phyloP scores from a whole-genome alignment of 2,329 filamentous ascomycete genomes.

The Cercospora berteroae region DNA sequence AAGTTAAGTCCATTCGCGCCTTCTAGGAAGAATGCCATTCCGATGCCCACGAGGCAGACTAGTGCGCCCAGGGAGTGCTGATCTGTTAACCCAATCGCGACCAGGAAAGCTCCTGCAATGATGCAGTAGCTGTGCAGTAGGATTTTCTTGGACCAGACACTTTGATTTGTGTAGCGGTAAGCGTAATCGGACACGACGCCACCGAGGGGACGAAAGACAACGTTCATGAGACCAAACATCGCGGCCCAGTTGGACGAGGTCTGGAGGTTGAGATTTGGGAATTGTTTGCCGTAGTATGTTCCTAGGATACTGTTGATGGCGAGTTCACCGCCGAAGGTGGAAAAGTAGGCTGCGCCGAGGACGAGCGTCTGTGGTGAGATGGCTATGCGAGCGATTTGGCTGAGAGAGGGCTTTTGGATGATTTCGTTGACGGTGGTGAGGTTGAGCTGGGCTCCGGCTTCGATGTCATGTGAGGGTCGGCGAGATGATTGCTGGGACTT shows the following conservation, averaged over 20 bases:
- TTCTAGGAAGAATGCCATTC: conserved; percentile 79
- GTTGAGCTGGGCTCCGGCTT: conserved; percentile 54
- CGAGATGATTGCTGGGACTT: conserved; percentile 41
- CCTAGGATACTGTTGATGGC: conserved; percentile 61
- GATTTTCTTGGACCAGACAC: conserved; percentile 64
- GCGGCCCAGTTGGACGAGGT: conserved; percentile 62
- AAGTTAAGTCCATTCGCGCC: conserved; percentile 86
- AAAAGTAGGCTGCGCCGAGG: conserved; percentile 56
- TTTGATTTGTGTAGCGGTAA: conserved; percentile 49
- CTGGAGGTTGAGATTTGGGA: conserved; percentile 54
- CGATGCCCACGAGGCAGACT: conserved; percentile 72
- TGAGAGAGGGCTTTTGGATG: conserved; percentile 58
- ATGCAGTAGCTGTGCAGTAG: conserved; percentile 58
- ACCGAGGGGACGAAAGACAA: conserved; percentile 64
- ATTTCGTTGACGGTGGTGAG: conserved; percentile 58
- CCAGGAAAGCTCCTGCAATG: conserved; percentile 57
- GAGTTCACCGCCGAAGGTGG: conserved; percentile 60
- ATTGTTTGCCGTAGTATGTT: conserved; percentile 58
- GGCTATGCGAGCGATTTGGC: conserved; percentile 60
- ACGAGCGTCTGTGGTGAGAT: conserved; percentile 60
- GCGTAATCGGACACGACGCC: conserved; percentile 59
- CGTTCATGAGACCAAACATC: conserved; percentile 74
- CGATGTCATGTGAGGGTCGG: conserved; percentile 40
- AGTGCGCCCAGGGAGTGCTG: conserved; percentile 62
- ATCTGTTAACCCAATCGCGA: conserved; percentile 64